Percentiles rank a stretch among this genome's conserved stretches.
Conservation (phyloP, 345 rosid species). For the Psidium guajava region DNA sequence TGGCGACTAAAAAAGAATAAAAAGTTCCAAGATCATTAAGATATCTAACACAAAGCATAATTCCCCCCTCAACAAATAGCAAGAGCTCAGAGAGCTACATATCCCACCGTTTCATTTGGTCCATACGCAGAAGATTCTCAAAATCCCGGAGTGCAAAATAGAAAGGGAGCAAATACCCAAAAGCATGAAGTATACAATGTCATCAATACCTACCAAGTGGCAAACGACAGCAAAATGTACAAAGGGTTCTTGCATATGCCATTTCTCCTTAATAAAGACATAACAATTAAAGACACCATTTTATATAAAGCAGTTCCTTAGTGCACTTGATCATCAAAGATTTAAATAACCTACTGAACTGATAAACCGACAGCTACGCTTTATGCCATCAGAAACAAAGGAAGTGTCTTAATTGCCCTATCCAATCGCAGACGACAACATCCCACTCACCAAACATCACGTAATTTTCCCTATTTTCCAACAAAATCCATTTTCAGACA, state of each 20-base stretch:
- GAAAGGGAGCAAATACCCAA: neutral
- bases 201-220: neutral
- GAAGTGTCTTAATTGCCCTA: slow-evolving; percentile 17
- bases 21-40: neutral
- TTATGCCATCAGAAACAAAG: neutral
- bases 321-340: neutral
- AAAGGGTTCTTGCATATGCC: neutral
- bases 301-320: neutral
- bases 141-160: neutral
- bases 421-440: neutral
- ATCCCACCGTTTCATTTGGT: neutral
- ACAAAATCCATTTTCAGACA: neutral
- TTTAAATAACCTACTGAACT: neutral
- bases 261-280: neutral
- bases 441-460: neutral
- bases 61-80: neutral
- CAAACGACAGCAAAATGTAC: neutral
- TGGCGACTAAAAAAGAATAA: neutral
- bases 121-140: neutral
- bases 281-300: neutral
- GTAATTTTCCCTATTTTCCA: neutral
- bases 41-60: neutral
- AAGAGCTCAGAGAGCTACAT: neutral
- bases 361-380: neutral
- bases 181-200: neutral